A percentile compares a stretch with the other conserved stretches of the same genome.
Conservation (phyloP, 2,329 filamentous ascomycete genomes). For the Colletotrichum chrysophilum region DNA sequence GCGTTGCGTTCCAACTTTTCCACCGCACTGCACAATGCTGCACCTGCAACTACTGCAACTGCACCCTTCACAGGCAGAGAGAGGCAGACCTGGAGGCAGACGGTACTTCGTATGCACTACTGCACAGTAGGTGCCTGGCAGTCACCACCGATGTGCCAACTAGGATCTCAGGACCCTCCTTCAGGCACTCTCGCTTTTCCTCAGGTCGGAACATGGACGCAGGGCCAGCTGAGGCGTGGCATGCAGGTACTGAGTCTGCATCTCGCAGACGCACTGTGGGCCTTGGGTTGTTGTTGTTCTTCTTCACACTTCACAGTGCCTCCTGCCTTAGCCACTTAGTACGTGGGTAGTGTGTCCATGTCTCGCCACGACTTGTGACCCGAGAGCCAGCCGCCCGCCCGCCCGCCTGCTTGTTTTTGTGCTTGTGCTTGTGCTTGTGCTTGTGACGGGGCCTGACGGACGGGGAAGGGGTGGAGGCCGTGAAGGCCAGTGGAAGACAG, state of each 20-base stretch:
- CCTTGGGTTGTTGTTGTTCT: background rate
- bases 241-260: slow-evolving; percentile 21
- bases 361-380: background rate
- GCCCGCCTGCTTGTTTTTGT: background rate
- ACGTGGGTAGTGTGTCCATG: background rate
- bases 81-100: background rate
- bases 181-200: background rate
- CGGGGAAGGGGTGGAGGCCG: background rate
- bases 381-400: background rate
- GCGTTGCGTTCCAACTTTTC: background rate
- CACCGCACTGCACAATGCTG: background rate
- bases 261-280: slow-evolving; percentile 6
- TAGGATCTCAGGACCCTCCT: background rate
- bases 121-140: background rate
- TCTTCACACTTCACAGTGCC: slow-evolving; percentile 1
- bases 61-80: background rate
- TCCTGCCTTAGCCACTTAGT: background rate
- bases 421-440: background rate
- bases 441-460: background rate
- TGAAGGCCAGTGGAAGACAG: background rate
- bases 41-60: background rate
- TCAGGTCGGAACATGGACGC: slow-evolving; percentile 9
- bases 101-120: background rate
- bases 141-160: background rate
- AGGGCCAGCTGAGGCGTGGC: slow-evolving; percentile 17